A percentile compares a stretch with the other conserved stretches of the same genome.
Evolutionary conservation across 257 asterid species (phyloP).

Genomic region (Petunia axillaris): DNA sequence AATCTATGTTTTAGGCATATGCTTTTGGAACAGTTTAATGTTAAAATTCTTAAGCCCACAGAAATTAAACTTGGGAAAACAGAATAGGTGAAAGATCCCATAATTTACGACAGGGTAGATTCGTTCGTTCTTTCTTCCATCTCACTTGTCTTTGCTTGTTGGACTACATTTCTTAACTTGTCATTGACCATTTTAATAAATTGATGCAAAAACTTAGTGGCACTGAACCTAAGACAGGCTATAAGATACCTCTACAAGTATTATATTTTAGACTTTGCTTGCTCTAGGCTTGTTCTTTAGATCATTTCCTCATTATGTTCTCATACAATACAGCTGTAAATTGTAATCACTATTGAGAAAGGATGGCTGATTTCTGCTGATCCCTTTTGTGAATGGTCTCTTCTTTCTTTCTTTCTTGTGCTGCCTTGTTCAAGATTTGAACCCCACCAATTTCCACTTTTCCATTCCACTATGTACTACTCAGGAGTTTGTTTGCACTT

Average conservation of each 20-base stretch:
- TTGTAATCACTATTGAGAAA: slow-evolving; percentile 25
- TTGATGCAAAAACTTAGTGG: slow-evolving; percentile 12
- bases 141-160: background rate
- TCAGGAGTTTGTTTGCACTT: background rate
- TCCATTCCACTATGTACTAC: slow-evolving; percentile 29
- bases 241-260: slow-evolving; percentile 28
- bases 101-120: background rate
- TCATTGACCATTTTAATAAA: background rate
- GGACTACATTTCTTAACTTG: background rate
- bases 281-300: slow-evolving; percentile 19
- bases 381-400: slow-evolving; percentile 13
- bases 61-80: background rate
- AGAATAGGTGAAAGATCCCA: slow-evolving; percentile 7
- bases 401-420: background rate
- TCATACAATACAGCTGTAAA: slow-evolving; percentile 34
- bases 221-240: slow-evolving; percentile 18
- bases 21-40: slow-evolving; percentile 13
- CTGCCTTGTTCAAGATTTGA: slow-evolving; percentile 26
- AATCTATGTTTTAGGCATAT: slow-evolving; percentile 8
- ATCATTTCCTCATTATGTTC: slow-evolving; percentile 24
- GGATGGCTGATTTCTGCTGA: slow-evolving; percentile 31
- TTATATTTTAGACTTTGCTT: background rate
- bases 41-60: background rate
- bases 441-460: slow-evolving; percentile 27
- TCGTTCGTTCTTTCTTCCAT: background rate